A percentile compares a stretch with the other conserved stretches of the same genome.
phyloP scores from a whole-genome alignment of 2,329 filamentous ascomycete species.

The Pseudopyrenochaeta lycopersici region DNA sequence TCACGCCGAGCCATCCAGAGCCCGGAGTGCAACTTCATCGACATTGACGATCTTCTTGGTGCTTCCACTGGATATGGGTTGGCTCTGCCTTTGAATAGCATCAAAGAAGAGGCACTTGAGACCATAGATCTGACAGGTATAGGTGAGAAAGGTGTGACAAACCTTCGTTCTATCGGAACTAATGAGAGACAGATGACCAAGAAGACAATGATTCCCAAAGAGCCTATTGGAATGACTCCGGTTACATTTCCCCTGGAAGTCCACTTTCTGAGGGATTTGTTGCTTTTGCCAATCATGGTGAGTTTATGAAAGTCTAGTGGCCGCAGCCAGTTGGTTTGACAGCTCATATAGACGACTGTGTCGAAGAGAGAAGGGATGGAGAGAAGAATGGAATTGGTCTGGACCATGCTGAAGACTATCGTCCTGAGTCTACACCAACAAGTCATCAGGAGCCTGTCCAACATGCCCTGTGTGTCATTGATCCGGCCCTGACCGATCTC shows the following conservation, averaged over 20 bases:
- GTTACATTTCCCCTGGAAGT: conserved; percentile 2
- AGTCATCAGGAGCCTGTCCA: too few relatives aligned
- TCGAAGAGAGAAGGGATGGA: background rate
- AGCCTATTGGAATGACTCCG: conserved; percentile 1
- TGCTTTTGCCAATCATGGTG: background rate
- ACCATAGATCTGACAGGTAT: conserved; percentile 2
- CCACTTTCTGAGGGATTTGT: background rate
- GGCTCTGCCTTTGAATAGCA: background rate
- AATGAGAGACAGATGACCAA: conserved; percentile 1
- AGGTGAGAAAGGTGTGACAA: background rate
- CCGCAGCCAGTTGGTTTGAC: background rate
- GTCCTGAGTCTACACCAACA: too few relatives aligned
- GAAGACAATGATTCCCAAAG: conserved; percentile 2
- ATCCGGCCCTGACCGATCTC: too few relatives aligned
- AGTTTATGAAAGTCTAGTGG: conserved; percentile 3
- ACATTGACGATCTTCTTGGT: conserved; percentile 1
- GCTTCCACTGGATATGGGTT: conserved; percentile 1
- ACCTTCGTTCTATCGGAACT: background rate
- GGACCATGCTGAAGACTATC: too few relatives aligned
- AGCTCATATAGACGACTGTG: background rate
- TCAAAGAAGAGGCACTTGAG: conserved; percentile 3
- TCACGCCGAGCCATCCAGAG: background rate
- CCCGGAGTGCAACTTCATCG: background rate
- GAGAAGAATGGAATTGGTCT: too few relatives aligned
- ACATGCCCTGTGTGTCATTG: too few relatives aligned